phyloP scores from a whole-genome alignment of 257 asterid species.

The Primulina huaijiensis region DNA sequence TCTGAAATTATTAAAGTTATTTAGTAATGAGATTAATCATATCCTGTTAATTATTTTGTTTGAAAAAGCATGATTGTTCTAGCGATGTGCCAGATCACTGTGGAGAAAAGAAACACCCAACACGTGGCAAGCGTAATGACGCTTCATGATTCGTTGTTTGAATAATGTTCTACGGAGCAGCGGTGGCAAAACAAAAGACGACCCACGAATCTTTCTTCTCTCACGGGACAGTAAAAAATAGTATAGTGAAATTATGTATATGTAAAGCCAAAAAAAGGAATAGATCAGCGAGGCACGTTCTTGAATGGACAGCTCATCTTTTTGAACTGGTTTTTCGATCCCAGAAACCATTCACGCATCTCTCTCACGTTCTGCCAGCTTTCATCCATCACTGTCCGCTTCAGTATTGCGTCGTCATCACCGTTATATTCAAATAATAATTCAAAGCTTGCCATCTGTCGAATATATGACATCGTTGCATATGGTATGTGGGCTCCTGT shows the following conservation, averaged over 20 bases:
- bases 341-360: constrained; percentile 18
- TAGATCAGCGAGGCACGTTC: constrained; percentile 62
- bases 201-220: no score
- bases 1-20: no score
- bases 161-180: no score
- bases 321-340: constrained; percentile 51
- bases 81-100: no score
- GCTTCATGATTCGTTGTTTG: no score
- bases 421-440: neutral
- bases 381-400: constrained; percentile 13
- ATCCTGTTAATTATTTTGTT: no score
- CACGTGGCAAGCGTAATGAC: constrained; percentile 15
- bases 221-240: neutral
- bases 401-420: constrained; percentile 7
- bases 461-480: constrained; percentile 26
- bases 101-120: no score
- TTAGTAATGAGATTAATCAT: no score
- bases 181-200: no score
- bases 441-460: constrained; percentile 20
- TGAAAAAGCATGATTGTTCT: no score
- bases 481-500: constrained; percentile 23
- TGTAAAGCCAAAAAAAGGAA: constrained; percentile 12
- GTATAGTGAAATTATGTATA: constrained; percentile 1
- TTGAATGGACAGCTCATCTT: constrained; percentile 37
- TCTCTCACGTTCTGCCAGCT: constrained; percentile 31